Evolutionary conservation across 1,284 basidiomycete species (phyloP).

Genomic region (Microbotryum violaceum): DNA sequence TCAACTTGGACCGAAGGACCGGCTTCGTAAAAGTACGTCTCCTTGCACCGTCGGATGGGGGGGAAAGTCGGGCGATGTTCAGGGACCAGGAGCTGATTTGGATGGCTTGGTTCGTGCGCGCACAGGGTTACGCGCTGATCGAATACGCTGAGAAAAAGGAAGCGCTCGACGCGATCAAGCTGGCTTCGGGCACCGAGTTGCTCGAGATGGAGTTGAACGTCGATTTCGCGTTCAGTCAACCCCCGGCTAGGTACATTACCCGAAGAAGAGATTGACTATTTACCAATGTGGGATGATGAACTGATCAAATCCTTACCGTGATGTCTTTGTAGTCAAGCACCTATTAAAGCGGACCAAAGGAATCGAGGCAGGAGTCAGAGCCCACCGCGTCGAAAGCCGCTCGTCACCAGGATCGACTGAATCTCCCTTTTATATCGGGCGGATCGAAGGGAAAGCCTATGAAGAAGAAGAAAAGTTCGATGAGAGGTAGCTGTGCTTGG

Average conservation of each 20-base stretch:
- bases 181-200: constrained; percentile 71
- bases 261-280: no score
- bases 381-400: constrained; percentile 16
- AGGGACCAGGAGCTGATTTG: neutral
- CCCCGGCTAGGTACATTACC: constrained; percentile 49
- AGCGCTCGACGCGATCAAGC: constrained; percentile 80
- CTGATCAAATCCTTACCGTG: neutral
- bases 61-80: neutral
- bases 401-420: constrained; percentile 23
- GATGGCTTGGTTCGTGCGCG: neutral
- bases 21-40: constrained; percentile 85
- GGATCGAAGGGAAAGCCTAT: no score
- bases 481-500: no score
- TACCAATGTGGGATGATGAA: no score
- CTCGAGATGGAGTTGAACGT: constrained; percentile 83
- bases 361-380: constrained; percentile 25
- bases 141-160: constrained; percentile 92
- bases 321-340: neutral
- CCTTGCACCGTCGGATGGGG: neutral
- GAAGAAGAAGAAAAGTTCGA: no score
- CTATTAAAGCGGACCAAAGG: neutral
- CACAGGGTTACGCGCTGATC: constrained; percentile 85
- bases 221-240: constrained; percentile 91
- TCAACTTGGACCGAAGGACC: constrained; percentile 93
- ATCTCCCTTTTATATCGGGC: no score